Conservation (phyloP, 2,329 filamentous ascomycete species). For the Byssothecium circinans region DNA sequence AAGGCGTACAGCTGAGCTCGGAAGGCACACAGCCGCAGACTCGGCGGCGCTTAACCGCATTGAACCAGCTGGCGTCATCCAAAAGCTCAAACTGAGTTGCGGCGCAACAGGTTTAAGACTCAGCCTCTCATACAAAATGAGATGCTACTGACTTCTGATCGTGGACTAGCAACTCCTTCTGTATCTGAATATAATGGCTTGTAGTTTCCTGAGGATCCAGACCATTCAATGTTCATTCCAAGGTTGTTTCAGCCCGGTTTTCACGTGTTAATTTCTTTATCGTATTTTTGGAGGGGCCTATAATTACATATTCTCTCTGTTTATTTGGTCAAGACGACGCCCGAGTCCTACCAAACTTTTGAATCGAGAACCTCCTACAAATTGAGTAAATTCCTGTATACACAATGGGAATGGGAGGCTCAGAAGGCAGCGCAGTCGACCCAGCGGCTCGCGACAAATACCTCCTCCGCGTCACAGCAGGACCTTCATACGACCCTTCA, state of each 20-base stretch:
- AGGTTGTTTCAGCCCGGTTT: no score
- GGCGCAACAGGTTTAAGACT: neutral
- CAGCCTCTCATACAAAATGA: neutral
- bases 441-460: conserved; percentile 40
- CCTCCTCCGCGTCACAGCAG: conserved; percentile 42
- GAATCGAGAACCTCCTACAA: no score
- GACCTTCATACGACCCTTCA: conserved; percentile 35
- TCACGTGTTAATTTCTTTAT: no score
- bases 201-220: neutral
- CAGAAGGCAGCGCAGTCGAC: conserved; percentile 24
- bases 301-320: no score
- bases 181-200: neutral
- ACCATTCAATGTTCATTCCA: neutral
- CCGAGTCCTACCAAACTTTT: no score
- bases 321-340: no score
- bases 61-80: neutral
- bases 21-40: no score
- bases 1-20: no score
- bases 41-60: no score
- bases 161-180: neutral
- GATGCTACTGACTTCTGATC: neutral
- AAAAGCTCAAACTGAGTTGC: neutral
- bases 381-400: no score
- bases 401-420: neutral
- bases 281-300: no score